Evolutionary conservation across 768 basidiomycete species (phyloP).

Genomic region (Mycena maculata): DNA sequence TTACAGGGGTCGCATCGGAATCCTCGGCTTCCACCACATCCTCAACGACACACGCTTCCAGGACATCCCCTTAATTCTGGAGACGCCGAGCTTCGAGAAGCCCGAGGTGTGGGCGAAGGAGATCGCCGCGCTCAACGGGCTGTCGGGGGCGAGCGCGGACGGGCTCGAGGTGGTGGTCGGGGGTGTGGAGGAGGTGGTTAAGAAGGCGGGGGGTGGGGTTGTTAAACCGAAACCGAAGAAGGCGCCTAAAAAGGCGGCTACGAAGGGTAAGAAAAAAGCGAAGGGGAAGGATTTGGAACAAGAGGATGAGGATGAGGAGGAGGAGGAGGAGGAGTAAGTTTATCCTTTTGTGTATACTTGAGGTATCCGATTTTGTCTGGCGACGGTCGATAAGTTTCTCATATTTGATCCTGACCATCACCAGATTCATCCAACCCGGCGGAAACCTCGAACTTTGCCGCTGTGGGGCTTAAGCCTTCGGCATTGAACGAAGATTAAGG

Average conservation of each 20-base stretch:
- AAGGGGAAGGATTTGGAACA: slow-evolving; percentile 15
- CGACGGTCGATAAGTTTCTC: too few species aligned
- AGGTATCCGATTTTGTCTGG: too few species aligned
- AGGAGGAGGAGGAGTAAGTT: too few species aligned
- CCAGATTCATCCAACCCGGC: too few species aligned
- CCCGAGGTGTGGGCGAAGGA: slow-evolving; percentile 81
- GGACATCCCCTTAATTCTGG: slow-evolving; percentile 82
- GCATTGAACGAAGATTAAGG: too few species aligned
- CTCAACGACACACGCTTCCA: slow-evolving; percentile 75
- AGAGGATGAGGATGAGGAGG: slow-evolving; percentile 12
- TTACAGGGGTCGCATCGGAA: slow-evolving; percentile 73
- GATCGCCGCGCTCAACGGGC: slow-evolving; percentile 66
- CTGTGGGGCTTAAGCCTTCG: too few species aligned
- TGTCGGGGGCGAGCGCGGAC: slow-evolving; percentile 43
- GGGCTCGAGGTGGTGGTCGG: slow-evolving; percentile 19
- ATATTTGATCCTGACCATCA: too few species aligned
- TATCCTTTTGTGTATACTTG: too few species aligned
- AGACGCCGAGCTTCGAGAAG: slow-evolving; percentile 80
- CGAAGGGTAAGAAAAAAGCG: slow-evolving; percentile 30
- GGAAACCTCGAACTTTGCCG: too few species aligned
- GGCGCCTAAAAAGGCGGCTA: slow-evolving; percentile 15
- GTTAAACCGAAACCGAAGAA: slow-evolving; percentile 23
- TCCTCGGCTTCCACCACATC: slow-evolving; percentile 72
- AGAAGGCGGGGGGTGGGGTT: slow-evolving; percentile 2
- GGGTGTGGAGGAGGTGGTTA: slow-evolving; percentile 30